Percentiles rank a stretch among this genome's conserved stretches.
These are phyloP conservation scores for Exophiala alcalophila DNA, from an alignment of 2,329 filamentous ascomycete species.

Conservation along the genomic window DNA sequence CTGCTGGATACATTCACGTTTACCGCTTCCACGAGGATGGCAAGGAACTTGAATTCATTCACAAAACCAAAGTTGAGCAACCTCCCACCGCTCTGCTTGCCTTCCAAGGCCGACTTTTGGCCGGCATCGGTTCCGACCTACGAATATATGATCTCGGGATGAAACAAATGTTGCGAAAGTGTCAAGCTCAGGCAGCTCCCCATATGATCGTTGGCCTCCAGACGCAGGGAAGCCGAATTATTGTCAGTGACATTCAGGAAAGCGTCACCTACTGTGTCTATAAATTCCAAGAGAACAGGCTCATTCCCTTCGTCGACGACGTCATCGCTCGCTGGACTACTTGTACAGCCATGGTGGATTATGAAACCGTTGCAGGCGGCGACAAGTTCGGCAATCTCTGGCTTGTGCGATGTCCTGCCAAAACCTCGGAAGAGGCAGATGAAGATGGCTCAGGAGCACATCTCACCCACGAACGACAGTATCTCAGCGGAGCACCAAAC, in stretches of 20 bases:
- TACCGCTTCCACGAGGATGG: constrained; percentile 87
- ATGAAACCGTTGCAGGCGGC: constrained; percentile 89
- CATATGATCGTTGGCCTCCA: constrained; percentile 85
- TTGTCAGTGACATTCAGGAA: constrained; percentile 90
- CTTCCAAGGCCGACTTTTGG: constrained; percentile 86
- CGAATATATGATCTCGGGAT: constrained; percentile 91
- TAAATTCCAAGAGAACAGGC: constrained; percentile 83
- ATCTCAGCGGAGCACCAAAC: constrained; percentile 85
- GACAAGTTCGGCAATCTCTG: constrained; percentile 98
- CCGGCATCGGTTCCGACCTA: constrained; percentile 78
- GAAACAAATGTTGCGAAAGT: constrained; percentile 86
- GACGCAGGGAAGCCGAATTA: constrained; percentile 84
- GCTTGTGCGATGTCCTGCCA: constrained; percentile 81
- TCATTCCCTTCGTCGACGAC: constrained; percentile 93
- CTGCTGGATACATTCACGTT: constrained; percentile 82
- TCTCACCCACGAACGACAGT: constrained; percentile 83
- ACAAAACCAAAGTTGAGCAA: constrained; percentile 90
- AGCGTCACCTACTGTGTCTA: constrained; percentile 90
- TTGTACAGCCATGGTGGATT: constrained; percentile 90
- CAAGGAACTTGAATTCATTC: constrained; percentile 86
- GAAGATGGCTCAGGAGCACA: constrained; percentile 88
- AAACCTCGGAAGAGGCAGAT: constrained; percentile 84
- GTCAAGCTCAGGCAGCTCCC: constrained; percentile 73
- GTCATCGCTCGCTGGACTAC: constrained; percentile 87
- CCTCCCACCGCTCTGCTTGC: constrained; percentile 85